Evolutionary conservation across 805 yeast genomes (phyloP).

Genomic region (Metschnikowia cerradonensis): DNA sequence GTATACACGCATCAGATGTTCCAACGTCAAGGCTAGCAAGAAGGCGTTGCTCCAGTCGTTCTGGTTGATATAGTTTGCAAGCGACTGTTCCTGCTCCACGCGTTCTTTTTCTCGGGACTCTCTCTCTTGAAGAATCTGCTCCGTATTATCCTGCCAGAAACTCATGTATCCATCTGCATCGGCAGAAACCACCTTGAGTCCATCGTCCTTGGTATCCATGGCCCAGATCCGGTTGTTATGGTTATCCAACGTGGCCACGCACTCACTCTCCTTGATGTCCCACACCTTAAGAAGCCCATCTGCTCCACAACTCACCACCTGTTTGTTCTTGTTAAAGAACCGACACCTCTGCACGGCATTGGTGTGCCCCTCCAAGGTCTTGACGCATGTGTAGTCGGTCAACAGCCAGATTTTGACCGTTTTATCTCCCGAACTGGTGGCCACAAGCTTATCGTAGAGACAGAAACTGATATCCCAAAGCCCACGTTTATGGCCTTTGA

Average conservation of each 20-base stretch:
- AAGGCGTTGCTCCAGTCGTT: conserved; percentile 90
- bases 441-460: conserved; percentile 68
- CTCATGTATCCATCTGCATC: conserved; percentile 94
- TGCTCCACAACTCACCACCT: conserved; percentile 79
- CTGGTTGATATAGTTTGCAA: conserved; percentile 65
- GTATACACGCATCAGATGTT: conserved; percentile 86
- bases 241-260: conserved; percentile 77
- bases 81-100: conserved; percentile 85
- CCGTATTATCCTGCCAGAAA: conserved; percentile 86
- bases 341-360: conserved; percentile 83
- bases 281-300: conserved; percentile 92
- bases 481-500: conserved; percentile 91
- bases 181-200: conserved; percentile 71
- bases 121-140: conserved; percentile 50
- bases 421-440: conserved; percentile 90
- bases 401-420: conserved; percentile 87
- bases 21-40: conserved; percentile 74
- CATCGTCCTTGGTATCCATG: conserved; percentile 60
- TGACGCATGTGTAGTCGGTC: conserved; percentile 65
- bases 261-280: conserved; percentile 68
- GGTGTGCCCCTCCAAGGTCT: conserved; percentile 91
- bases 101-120: conserved; percentile 51
- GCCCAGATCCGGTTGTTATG: conserved; percentile 97
- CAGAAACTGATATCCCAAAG: conserved; percentile 89
- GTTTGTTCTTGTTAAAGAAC: conserved; percentile 63